Conservation (phyloP, 1,284 basidiomycete species). For the Golubevia sp. region DNA sequence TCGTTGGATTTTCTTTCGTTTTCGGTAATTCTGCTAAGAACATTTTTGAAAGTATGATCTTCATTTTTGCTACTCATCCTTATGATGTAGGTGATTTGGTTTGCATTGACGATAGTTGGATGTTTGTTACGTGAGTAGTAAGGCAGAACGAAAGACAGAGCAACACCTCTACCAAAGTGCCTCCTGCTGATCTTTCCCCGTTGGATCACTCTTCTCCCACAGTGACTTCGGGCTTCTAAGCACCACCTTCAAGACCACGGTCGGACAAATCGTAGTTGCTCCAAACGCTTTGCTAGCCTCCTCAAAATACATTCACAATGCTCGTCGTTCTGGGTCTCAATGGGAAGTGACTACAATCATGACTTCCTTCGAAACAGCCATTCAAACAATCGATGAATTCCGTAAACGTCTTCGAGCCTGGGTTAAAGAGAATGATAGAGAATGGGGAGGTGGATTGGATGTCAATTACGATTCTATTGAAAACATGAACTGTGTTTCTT, state of each 20-base stretch:
- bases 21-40: conserved; percentile 82
- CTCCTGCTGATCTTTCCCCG: neutral
- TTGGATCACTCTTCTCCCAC: neutral
- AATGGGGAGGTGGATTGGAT: conserved; percentile 68
- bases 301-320: conserved; percentile 74
- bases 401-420: conserved; percentile 69
- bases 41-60: conserved; percentile 68
- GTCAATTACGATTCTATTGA: conserved; percentile 57
- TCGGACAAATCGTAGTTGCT: conserved; percentile 77
- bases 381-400: conserved; percentile 70
- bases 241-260: conserved; percentile 77
- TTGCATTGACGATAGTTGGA: conserved; percentile 57
- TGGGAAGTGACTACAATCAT: conserved; percentile 72
- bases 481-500: conserved; percentile 48
- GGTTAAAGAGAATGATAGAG: conserved; percentile 72
- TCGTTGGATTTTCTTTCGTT: conserved; percentile 63
- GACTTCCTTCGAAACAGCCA: conserved; percentile 54
- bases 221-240: conserved; percentile 72
- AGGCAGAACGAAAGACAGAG: neutral
- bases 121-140: conserved; percentile 41
- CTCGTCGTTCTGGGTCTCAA: conserved; percentile 63
- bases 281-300: conserved; percentile 77
- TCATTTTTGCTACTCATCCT: conserved; percentile 41
- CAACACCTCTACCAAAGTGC: neutral
- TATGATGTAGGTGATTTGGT: conserved; percentile 60